Conservation (phyloP, 106 monocot species). For the Platanthera guangdongensis region DNA sequence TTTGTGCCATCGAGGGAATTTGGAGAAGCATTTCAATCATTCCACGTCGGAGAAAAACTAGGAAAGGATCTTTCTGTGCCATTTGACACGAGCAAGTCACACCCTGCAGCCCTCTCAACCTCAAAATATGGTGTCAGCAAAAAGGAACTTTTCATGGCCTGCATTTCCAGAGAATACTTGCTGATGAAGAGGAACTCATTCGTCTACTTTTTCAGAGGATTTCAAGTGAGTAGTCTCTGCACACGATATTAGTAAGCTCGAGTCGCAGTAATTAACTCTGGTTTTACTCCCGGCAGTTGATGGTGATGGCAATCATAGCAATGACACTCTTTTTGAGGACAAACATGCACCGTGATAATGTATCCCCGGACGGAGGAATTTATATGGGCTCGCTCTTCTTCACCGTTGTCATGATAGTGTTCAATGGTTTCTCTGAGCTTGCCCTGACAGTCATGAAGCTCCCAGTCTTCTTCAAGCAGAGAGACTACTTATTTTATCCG, state of each 20-base stretch:
- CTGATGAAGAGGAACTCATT: conserved; percentile 47
- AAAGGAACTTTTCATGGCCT: conserved; percentile 27
- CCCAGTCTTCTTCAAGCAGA: conserved; percentile 59
- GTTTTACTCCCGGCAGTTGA: conserved; percentile 12
- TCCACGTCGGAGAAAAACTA: conserved; percentile 28
- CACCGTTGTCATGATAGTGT: conserved; percentile 17
- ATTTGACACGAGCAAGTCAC: conserved; percentile 28
- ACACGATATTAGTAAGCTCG: too few species aligned
- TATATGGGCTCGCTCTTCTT: conserved; percentile 44
- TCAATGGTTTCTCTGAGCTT: conserved; percentile 47
- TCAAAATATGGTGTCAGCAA: conserved; percentile 25
- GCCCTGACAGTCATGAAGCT: conserved; percentile 41
- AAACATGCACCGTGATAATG: conserved; percentile 20
- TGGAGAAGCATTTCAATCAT: conserved; percentile 26
- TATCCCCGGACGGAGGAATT: conserved; percentile 27
- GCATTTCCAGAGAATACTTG: conserved; percentile 25
- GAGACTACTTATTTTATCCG: conserved; percentile 43
- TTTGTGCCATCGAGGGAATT: conserved; percentile 26
- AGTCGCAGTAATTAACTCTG: too few species aligned
- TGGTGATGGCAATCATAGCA: conserved; percentile 17
- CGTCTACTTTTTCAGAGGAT: conserved; percentile 38
- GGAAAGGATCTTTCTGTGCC: conserved; percentile 18
- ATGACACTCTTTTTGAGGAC: conserved; percentile 46
- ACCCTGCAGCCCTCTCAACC: conserved; percentile 33
- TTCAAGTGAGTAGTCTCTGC: conserved; percentile 20